Evolutionary conservation across 106 monocot genomes (phyloP), one percentile per base, ranked within the genome.

Genomic region (Allium cepa): DNA sequence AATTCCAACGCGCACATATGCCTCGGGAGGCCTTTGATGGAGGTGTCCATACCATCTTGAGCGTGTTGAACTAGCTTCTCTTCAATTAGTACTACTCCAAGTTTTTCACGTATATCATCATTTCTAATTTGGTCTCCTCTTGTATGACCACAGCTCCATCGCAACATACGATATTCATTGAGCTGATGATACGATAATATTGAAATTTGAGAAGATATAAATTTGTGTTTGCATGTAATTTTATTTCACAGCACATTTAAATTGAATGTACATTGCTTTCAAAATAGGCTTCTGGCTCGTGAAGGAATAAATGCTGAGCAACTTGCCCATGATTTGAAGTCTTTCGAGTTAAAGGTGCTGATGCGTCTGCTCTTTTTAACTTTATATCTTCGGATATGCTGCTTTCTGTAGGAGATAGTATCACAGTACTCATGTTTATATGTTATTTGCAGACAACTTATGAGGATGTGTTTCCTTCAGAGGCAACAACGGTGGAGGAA

Each of bases 261-360:
- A 36, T 36, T 36, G 36, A 36, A 36, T 36, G 36, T 36, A 36
- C 36, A 36, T 36, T 36, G 36, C 36, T 36, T 53, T 11, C 17
- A n/a, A 46, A 17, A 50, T 66, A 99, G 97, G 77, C 69, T 99
- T 58, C 74, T 99, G 56, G 97, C 97, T 14, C 79, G 92, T 10
- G 97, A 99, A 64, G 97, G 97, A 36, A 87, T 99, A 59, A 99
- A 90, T 74, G 97, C 97, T 2, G 97, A 99, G 55, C 92, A 90
- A 71, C 92, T 99, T 71, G 87, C 97, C 26, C 73, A 92, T 60
- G 90, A 93, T 78, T 87, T 99, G 16, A 99, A 99, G 75, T 93
- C 92, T 8, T 92, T 99, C 27, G 83, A 99, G 56, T 57, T 99
- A 17, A 99, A 99, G 89, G 97, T 87, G 61, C 60, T 26, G 1